Conservation (phyloP, 805 yeast genomes). For the Candida ficus region DNA sequence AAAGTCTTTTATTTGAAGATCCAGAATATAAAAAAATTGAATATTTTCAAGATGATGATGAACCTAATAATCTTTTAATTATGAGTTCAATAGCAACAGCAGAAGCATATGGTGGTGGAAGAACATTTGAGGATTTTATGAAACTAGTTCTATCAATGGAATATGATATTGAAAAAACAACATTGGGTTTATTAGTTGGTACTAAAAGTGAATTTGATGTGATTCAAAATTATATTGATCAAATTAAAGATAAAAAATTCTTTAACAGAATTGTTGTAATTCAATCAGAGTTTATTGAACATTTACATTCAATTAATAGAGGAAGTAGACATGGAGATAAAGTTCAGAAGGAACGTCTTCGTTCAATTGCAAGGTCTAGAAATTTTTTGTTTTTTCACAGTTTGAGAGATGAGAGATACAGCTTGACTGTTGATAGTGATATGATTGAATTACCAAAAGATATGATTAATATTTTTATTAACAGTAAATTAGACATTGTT, state of each 20-base stretch:
- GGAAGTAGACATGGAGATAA: conserved; percentile 13
- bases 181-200: conserved; percentile 19
- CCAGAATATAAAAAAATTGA: neutral
- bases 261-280: conserved; percentile 8
- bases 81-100: conserved; percentile 24
- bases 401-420: conserved; percentile 24
- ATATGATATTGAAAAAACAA: conserved; percentile 18
- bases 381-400: conserved; percentile 24
- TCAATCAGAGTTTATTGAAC: conserved; percentile 20
- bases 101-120: conserved; percentile 32
- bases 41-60: neutral
- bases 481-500: conserved; percentile 26
- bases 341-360: conserved; percentile 25
- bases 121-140: conserved; percentile 31
- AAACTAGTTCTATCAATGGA: conserved; percentile 26
- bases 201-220: conserved; percentile 5
- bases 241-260: conserved; percentile 2
- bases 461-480: conserved; percentile 22
- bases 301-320: conserved; percentile 11
- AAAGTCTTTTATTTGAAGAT: neutral
- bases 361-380: conserved; percentile 25
- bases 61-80: conserved; percentile 13
- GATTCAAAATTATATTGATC: conserved; percentile 8
- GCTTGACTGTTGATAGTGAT: conserved; percentile 30
- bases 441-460: conserved; percentile 23